These are phyloP conservation scores for Phytophthora palmivora DNA, from an alignment of 352 stramenopile species.

Conservation along the genomic window DNA sequence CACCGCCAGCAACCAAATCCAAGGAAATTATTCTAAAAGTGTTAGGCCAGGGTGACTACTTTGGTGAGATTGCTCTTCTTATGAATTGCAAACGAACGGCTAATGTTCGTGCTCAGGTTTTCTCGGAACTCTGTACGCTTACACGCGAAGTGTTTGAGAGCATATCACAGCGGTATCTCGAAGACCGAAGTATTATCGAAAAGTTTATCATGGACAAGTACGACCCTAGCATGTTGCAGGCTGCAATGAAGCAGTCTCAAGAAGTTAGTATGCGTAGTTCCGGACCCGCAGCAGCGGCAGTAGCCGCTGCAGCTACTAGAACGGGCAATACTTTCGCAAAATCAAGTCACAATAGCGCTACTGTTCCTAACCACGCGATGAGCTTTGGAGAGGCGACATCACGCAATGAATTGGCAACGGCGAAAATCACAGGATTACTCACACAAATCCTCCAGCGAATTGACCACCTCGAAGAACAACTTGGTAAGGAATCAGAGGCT, in stretches of 20 bases:
- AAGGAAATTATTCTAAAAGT: constrained; percentile 77
- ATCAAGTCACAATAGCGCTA: not conserved
- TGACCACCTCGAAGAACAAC: constrained; percentile 50
- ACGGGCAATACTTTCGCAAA: not conserved
- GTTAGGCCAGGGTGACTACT: constrained; percentile 80
- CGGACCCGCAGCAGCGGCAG: constrained; percentile 16
- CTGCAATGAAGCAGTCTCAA: constrained; percentile 78
- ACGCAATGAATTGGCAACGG: constrained; percentile 12
- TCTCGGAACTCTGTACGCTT: constrained; percentile 80
- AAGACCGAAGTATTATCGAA: constrained; percentile 83
- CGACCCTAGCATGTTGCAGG: constrained; percentile 74
- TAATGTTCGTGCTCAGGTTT: constrained; percentile 74
- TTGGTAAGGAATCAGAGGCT: constrained; percentile 56
- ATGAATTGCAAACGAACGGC: constrained; percentile 89
- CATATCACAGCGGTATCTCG: constrained; percentile 77
- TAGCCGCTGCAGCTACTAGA: constrained; percentile 19
- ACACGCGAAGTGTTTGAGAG: constrained; percentile 80
- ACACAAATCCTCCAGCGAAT: constrained; percentile 61
- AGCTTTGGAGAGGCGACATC: constrained; percentile 26
- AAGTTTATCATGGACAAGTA: constrained; percentile 91
- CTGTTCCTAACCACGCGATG: constrained; percentile 9
- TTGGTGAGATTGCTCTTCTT: constrained; percentile 80
- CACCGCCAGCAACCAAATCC: constrained; percentile 9
- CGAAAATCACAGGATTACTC: constrained; percentile 47
- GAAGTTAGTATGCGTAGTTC: constrained; percentile 62